These are phyloP conservation scores for Cladophialophora immunda DNA, from an alignment of 2,329 filamentous ascomycete genomes.

Conservation along the genomic window DNA sequence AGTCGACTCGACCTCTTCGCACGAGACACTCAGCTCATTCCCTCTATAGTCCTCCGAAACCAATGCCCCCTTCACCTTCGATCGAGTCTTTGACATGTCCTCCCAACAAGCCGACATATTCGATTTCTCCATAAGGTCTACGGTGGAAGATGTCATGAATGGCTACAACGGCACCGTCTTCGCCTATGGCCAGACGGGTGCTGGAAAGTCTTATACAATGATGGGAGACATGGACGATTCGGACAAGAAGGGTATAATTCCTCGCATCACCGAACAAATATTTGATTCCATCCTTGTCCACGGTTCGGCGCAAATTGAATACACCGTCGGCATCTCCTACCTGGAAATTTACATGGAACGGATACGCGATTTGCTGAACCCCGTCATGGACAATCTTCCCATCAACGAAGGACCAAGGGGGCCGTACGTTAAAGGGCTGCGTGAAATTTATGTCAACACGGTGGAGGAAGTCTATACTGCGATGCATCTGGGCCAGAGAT, in stretches of 20 bases:
- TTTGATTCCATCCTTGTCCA: constrained; percentile 87
- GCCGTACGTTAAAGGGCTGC: constrained; percentile 93
- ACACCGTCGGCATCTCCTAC: constrained; percentile 97
- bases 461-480: constrained; percentile 97
- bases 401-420: constrained; percentile 98
- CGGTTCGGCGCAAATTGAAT: constrained; percentile 92
- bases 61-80: constrained; percentile 90
- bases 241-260: constrained; percentile 89
- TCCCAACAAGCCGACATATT: constrained; percentile 93
- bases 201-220: constrained; percentile 99
- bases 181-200: constrained; percentile 97
- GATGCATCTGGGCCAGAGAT: constrained; percentile 88
- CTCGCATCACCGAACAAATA: constrained; percentile 96
- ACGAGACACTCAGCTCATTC: constrained; percentile 13
- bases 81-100: constrained; percentile 95
- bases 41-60: constrained; percentile 77
- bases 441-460: constrained; percentile 95
- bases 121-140: constrained; percentile 94
- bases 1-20: not conserved
- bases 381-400: constrained; percentile 93
- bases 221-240: constrained; percentile 96
- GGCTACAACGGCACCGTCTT: constrained; percentile 99
- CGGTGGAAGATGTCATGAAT: constrained; percentile 97
- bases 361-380: constrained; percentile 90
- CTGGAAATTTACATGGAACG: constrained; percentile 99